Evolutionary conservation across 2,329 filamentous ascomycete species (phyloP).

Genomic region (Ceratocystis alfenasii): DNA sequence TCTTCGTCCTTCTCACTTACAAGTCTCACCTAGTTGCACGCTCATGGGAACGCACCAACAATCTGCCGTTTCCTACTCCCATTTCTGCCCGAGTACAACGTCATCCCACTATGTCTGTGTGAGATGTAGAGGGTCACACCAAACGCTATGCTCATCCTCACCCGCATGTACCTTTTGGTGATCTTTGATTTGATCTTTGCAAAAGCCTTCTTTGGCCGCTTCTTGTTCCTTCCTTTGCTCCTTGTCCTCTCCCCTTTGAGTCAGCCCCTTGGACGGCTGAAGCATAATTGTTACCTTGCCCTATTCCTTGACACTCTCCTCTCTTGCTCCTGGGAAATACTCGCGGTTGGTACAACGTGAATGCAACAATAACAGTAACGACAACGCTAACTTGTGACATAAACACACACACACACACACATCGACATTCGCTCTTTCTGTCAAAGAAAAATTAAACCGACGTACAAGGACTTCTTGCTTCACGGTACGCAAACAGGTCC

Average conservation of each 20-base stretch:
- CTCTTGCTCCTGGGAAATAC: neutral
- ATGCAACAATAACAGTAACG: neutral
- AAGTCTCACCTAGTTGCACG: neutral
- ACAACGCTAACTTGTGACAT: neutral
- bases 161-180: neutral
- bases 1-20: neutral
- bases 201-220: neutral
- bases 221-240: neutral
- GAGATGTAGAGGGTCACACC: neutral
- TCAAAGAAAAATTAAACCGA: neutral
- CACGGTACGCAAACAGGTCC: neutral
- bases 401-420: neutral
- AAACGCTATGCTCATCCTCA: neutral
- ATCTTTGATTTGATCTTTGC: neutral
- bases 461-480: neutral
- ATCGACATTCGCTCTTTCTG: neutral
- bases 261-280: conserved; percentile 3
- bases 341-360: neutral
- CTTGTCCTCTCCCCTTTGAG: neutral
- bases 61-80: neutral
- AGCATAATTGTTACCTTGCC: neutral
- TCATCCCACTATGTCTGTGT: neutral
- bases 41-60: neutral
- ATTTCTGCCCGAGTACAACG: neutral
- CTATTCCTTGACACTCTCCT: neutral